Percentiles rank a stretch among this genome's conserved stretches.
phyloP scores from a whole-genome alignment of 2,329 filamentous ascomycete species.

The Septoria linicola region DNA sequence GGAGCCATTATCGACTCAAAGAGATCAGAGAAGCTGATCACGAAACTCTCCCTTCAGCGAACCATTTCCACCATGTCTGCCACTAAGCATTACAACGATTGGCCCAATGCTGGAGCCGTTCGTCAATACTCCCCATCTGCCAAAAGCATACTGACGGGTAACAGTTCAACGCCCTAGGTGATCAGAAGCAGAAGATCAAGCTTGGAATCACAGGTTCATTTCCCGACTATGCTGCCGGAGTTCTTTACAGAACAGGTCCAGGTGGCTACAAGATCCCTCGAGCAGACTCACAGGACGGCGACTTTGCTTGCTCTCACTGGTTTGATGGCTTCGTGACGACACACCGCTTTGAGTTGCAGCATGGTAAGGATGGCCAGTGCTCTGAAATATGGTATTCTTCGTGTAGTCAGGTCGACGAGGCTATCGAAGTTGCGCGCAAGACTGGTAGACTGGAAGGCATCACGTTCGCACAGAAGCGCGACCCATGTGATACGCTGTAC shows the following conservation, averaged over 20 bases:
- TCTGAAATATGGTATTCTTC: constrained; percentile 67
- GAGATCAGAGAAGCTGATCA: too few relatives aligned
- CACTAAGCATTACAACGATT: too few relatives aligned
- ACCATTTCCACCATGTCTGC: too few relatives aligned
- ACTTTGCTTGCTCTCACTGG: constrained; percentile 68
- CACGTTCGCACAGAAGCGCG: constrained; percentile 68
- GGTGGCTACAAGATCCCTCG: constrained; percentile 58
- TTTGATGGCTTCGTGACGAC: constrained; percentile 74
- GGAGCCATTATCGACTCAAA: too few relatives aligned
- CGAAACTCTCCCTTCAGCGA: too few relatives aligned
- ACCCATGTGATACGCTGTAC: constrained; percentile 73
- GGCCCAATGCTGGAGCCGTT: too few relatives aligned
- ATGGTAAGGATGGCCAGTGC: constrained; percentile 36
- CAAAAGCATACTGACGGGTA: too few relatives aligned
- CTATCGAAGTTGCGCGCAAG: constrained; percentile 60
- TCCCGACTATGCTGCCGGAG: constrained; percentile 68
- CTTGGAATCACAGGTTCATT: constrained; percentile 65
- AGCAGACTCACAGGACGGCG: constrained; percentile 58
- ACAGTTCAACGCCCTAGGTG: constrained; percentile 11
- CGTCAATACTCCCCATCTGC: background rate
- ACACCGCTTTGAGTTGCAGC: constrained; percentile 69
- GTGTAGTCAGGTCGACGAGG: constrained; percentile 63
- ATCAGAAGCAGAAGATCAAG: constrained; percentile 43
- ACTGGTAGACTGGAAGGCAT: constrained; percentile 58
- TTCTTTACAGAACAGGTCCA: constrained; percentile 72